Evolutionary conservation across 2,329 filamentous ascomycete species (phyloP).

Genomic region (Coleophoma cylindrospora): DNA sequence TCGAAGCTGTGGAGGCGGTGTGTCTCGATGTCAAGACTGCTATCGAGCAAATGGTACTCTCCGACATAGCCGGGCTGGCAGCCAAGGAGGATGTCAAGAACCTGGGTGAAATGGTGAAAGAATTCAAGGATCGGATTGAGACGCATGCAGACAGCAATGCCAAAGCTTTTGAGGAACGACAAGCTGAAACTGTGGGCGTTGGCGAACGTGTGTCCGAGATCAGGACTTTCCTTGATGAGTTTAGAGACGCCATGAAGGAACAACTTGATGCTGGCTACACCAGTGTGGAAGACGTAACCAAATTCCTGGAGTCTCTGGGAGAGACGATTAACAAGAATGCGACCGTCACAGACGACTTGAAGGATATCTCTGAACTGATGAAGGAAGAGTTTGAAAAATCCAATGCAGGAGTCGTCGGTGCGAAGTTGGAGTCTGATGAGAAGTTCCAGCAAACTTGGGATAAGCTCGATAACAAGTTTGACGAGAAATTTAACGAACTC

Average conservation of each 20-base stretch:
- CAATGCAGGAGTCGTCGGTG: constrained; percentile 70
- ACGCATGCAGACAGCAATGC: constrained; percentile 67
- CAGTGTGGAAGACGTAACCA: constrained; percentile 68
- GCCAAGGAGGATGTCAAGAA: constrained; percentile 71
- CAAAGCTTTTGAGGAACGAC: constrained; percentile 78
- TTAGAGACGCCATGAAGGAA: constrained; percentile 70
- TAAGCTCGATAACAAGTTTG: constrained; percentile 48
- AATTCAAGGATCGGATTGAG: constrained; percentile 64
- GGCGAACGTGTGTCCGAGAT: constrained; percentile 75
- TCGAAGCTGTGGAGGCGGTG: constrained; percentile 75
- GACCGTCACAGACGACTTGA: constrained; percentile 55
- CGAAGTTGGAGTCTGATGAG: constrained; percentile 79
- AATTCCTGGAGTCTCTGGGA: constrained; percentile 61
- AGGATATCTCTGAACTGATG: constrained; percentile 69
- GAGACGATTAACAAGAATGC: constrained; percentile 57
- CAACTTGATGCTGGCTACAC: constrained; percentile 73
- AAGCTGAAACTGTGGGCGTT: constrained; percentile 75
- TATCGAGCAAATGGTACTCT: constrained; percentile 67
- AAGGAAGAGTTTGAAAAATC: constrained; percentile 85
- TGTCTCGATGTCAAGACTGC: constrained; percentile 81
- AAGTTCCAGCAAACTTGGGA: constrained; percentile 60
- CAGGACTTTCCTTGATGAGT: constrained; percentile 70
- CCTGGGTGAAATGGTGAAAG: constrained; percentile 65
- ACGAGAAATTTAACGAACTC: constrained; percentile 68
- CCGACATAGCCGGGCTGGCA: constrained; percentile 66